Evolutionary conservation across 192 early-diverging fungal species (phyloP), one percentile per base, ranked within the genome.

Genomic region (Coemansia aciculifera): DNA sequence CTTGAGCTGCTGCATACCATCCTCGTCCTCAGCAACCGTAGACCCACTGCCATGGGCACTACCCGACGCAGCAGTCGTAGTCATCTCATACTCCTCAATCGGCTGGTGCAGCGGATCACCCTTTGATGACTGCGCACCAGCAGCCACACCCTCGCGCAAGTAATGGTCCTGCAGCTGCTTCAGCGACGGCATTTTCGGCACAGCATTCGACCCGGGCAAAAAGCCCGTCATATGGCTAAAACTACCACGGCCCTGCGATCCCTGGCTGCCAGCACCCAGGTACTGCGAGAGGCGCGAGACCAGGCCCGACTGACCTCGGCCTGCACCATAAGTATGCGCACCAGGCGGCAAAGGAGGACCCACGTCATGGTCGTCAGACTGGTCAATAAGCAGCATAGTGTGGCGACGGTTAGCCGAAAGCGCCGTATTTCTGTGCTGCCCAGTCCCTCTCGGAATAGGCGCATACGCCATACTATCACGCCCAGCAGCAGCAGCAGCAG

Each of bases 91-190:
- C 61, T 66, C 64, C 21, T 75, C 73, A 15, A 48, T 49, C 2
- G 51, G 51, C 51, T 54, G 51, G 8, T 48, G 46, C 19, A 48
- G 19, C n/a, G n/a, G 46, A 5, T n/a, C 19, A n/a, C 21, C 19
- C 34, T 36, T 36, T 9, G 34, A 5, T 9, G 34, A 5, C 46
- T 19, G 19, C 19, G 34, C 46, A 1, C 44, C 44, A 12, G 21
- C 23, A 24, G 24, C 51, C 15, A 17, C 61, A 37, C 72, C 78
- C 54, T 70, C 60, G 24, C 69, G 73, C 73, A 81, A 32, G 64
- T 81, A 81, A 48, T 81, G 61, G 43, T 81, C 70, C 74, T 81
- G 79, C 13, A 81, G 64, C 74, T 81, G 79, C 71, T 76, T 81
- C 9, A 81, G 70, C 64, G 79, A 73, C 42, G 79, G 79, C 67